Percentiles rank a stretch among this genome's conserved stretches.
Evolutionary conservation across 257 asterid species (phyloP).

Genomic region (Solanum neorickii): DNA sequence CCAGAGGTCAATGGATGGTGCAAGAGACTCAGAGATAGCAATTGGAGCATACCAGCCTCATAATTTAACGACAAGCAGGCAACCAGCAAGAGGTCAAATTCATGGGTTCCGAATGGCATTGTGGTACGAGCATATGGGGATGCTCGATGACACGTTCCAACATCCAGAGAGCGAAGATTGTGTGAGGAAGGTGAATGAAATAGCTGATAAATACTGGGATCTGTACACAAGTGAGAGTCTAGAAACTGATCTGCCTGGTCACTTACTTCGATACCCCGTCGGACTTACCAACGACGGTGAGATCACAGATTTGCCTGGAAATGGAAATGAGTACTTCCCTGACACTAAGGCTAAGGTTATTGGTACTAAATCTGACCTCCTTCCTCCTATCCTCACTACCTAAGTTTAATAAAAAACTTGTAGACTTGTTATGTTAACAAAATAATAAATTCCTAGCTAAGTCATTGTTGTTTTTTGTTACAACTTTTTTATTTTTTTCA

Average conservation of each 20-base stretch:
- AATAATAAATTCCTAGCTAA: background rate
- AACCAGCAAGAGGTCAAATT: slow-evolving; percentile 70
- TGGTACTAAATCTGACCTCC: slow-evolving; percentile 56
- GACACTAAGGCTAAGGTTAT: slow-evolving; percentile 62
- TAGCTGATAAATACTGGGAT: slow-evolving; percentile 69
- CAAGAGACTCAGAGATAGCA: slow-evolving; percentile 83
- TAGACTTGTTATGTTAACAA: background rate
- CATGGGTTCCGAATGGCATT: slow-evolving; percentile 84
- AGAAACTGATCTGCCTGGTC: slow-evolving; percentile 55
- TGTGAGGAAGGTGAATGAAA: slow-evolving; percentile 33
- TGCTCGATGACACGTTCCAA: slow-evolving; percentile 59
- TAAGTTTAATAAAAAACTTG: slow-evolving; percentile 1
- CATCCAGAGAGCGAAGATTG: slow-evolving; percentile 50
- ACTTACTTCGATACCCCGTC: slow-evolving; percentile 64
- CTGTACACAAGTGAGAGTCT: slow-evolving; percentile 36
- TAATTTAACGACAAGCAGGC: slow-evolving; percentile 28
- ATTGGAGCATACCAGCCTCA: slow-evolving; percentile 84
- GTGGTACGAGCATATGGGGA: slow-evolving; percentile 92
- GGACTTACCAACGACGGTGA: slow-evolving; percentile 39
- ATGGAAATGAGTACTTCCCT: slow-evolving; percentile 54
- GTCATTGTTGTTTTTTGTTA: background rate
- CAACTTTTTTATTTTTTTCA: background rate
- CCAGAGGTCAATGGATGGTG: slow-evolving; percentile 92
- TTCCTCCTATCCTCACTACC: slow-evolving; percentile 73
- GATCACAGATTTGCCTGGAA: slow-evolving; percentile 53